These are phyloP conservation scores for Fusarium humuli DNA, from an alignment of 2,329 filamentous ascomycete species.

Conservation along the genomic window DNA sequence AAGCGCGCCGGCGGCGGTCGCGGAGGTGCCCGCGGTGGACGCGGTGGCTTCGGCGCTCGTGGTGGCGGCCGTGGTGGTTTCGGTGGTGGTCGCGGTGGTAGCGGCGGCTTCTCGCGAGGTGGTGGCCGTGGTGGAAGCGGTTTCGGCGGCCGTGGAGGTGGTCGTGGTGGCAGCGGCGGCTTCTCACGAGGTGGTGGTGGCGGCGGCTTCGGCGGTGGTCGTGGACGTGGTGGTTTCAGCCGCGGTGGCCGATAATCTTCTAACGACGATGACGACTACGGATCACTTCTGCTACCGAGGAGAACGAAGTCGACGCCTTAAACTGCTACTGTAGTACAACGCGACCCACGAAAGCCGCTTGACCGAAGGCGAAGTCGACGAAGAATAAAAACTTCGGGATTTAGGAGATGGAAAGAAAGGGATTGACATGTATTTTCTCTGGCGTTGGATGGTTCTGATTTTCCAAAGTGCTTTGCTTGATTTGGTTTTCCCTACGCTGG, in stretches of 20 bases:
- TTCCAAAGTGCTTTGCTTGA: constrained; percentile 37
- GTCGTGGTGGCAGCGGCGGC: constrained; percentile 43
- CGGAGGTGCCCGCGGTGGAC: constrained; percentile 54
- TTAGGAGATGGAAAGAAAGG: constrained; percentile 30
- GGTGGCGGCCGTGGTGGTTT: constrained; percentile 54
- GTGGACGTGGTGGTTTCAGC: constrained; percentile 49
- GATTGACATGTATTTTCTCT: constrained; percentile 39
- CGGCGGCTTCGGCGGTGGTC: constrained; percentile 44
- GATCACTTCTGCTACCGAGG: constrained; percentile 16
- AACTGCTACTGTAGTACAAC: constrained; percentile 26
- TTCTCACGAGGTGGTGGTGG: constrained; percentile 45
- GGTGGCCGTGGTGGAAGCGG: constrained; percentile 39
- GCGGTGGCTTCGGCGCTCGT: constrained; percentile 51
- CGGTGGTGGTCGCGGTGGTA: constrained; percentile 48
- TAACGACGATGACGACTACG: constrained; percentile 6
- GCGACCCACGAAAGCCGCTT: constrained; percentile 36
- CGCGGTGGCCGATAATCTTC: constrained; percentile 42
- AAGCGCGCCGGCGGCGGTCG: constrained; percentile 69
- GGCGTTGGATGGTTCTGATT: constrained; percentile 42
- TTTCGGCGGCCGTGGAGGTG: constrained; percentile 38
- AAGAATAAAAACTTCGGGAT: constrained; percentile 17
- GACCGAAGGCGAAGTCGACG: neutral
- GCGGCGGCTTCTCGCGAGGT: constrained; percentile 46
- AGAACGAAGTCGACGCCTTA: constrained; percentile 10
- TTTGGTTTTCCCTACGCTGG: constrained; percentile 35